A percentile compares a stretch with the other conserved stretches of the same genome.
Evolutionary conservation across 2,329 filamentous ascomycete genomes (phyloP).

Genomic region (Cladophialophora psammophila): DNA sequence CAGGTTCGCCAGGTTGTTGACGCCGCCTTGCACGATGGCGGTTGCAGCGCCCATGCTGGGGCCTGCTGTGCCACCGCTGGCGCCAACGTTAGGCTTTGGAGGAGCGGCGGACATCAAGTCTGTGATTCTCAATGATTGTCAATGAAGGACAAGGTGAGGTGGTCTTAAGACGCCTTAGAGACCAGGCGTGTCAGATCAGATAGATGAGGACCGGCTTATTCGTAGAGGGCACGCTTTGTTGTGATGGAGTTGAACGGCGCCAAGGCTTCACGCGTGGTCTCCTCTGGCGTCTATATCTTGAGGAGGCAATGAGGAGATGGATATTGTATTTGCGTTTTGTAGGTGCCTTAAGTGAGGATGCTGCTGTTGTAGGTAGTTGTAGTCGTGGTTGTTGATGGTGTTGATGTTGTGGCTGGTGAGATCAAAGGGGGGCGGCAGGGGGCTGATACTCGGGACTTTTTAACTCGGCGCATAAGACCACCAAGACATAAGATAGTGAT

Average conservation of each 20-base stretch:
- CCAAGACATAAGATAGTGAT: too few relatives aligned
- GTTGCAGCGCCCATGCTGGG: conserved; percentile 24
- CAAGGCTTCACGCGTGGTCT: background rate
- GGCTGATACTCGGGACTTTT: too few relatives aligned
- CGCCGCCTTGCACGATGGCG: conserved; percentile 33
- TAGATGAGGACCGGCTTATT: background rate
- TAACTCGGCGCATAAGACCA: too few relatives aligned
- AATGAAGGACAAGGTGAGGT: background rate
- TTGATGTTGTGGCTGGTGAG: too few relatives aligned
- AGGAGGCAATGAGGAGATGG: background rate
- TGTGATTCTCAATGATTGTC: background rate
- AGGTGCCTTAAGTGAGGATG: background rate
- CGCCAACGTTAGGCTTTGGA: background rate
- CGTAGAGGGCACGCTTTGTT: background rate
- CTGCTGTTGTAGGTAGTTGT: background rate
- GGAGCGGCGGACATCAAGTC: conserved; percentile 6
- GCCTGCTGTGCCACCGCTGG: conserved; percentile 7
- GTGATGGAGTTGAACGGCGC: background rate
- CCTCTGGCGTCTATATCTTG: background rate
- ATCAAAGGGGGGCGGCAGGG: too few relatives aligned
- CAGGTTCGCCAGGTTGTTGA: conserved; percentile 34
- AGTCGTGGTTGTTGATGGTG: background rate
- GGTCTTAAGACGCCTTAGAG: background rate
- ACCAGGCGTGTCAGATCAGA: background rate
- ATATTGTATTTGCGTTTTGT: background rate